Evolutionary conservation across 768 basidiomycete genomes (phyloP), one percentile per base, ranked within the genome.

Genomic region (Amanita pseudoporphyria): DNA sequence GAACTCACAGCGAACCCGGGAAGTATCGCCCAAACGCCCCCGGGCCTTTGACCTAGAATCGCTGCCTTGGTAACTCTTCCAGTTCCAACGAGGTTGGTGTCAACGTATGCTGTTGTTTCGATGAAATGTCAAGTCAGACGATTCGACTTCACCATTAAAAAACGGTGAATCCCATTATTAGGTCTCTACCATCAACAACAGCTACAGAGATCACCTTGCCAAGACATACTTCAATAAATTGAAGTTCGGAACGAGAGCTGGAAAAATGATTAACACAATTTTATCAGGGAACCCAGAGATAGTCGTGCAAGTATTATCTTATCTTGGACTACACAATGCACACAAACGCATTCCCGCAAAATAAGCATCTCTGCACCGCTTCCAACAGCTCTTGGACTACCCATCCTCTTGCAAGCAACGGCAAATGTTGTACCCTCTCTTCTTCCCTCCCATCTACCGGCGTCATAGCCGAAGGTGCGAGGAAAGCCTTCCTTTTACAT

Each of bases 41-140:
- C n/a, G n/a, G n/a, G n/a, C n/a, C n/a, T n/a, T n/a, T n/a, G 69
- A n/a, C n/a, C n/a, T n/a, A n/a, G n/a, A n/a, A n/a, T n/a, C n/a
- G n/a, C n/a, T n/a, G n/a, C n/a, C n/a, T n/a, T n/a, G n/a, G n/a
- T n/a, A n/a, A n/a, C n/a, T n/a, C n/a, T n/a, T n/a, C n/a, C n/a
- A n/a, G n/a, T 81, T 31, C 79, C 86, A 57, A 94, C 64, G 50
- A 94, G 79, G 64, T 88, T 81, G 60, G 69, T 71, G 64, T 93
- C 87, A 65, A 92, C 85, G 69, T 90, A 89, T 53, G 74, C 90
- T 93, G 58, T 30, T 6, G n/a, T n/a, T 26, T 14, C 3, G 24
- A 31, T 5, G 6, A 22, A 24, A 18, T 41, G n/a, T 22, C 19
- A 41, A 6, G 21, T 12, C 9, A 3, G 18, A 16, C 22, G 16